Evolutionary conservation across 345 rosid genomes (phyloP).

Genomic region (Geranium rotundifolium): DNA sequence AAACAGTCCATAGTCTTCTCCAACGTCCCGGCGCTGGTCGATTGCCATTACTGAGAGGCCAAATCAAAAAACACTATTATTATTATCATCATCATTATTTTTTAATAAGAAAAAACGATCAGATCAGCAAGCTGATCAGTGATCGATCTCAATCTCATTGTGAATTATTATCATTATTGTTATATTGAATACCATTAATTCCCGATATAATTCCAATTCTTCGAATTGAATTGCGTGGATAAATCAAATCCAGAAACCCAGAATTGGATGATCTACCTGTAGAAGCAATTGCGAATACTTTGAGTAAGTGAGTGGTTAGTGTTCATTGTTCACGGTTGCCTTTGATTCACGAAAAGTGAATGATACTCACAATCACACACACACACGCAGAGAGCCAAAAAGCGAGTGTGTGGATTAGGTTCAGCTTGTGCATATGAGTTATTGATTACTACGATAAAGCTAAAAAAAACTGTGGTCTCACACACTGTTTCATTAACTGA

Average conservation of each 20-base stretch:
- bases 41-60: constrained; percentile 56
- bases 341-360: constrained; percentile 85
- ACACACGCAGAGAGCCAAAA: no score
- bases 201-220: no score
- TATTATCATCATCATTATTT: no score
- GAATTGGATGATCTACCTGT: constrained; percentile 33
- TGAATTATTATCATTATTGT: constrained; percentile 20
- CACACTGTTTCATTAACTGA: constrained; percentile 27
- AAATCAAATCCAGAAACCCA: not conserved
- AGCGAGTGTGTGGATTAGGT: constrained; percentile 45
- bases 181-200: not conserved
- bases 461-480: not conserved
- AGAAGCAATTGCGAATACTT: constrained; percentile 51
- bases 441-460: not conserved
- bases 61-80: not conserved
- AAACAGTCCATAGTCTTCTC: constrained; percentile 39
- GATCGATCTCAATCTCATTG: no score
- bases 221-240: constrained; percentile 11
- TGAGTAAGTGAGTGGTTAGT: constrained; percentile 71
- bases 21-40: constrained; percentile 71
- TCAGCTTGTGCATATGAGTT: not conserved
- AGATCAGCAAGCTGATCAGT: not conserved
- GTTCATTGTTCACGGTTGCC: constrained; percentile 63
- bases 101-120: not conserved
- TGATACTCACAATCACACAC: no score